Percentiles rank a stretch among this genome's conserved stretches.
Evolutionary conservation across 345 rosid genomes (phyloP).

Genomic region (Lenwebbia sp.): DNA sequence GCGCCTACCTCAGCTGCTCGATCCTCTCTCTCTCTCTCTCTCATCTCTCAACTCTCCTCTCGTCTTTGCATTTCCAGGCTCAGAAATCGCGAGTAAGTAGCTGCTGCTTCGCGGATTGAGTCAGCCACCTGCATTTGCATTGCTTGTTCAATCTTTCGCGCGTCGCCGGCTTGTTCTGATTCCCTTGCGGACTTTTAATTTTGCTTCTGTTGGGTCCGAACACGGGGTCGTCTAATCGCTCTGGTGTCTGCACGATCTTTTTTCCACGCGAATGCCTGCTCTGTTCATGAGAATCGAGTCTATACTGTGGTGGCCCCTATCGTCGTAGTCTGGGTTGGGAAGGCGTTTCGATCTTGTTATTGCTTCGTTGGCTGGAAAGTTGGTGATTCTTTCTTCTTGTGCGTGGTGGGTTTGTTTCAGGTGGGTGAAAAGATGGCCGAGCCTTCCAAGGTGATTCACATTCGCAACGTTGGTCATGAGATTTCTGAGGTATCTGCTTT

Average conservation of each 20-base stretch:
- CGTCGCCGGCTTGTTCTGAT: not conserved
- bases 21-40: not conserved
- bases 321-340: not conserved
- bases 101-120: not conserved
- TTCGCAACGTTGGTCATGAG: conserved; percentile 95
- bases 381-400: not conserved
- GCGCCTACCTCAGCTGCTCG: not conserved
- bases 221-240: not conserved
- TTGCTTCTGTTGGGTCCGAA: not conserved
- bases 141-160: not conserved
- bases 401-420: not conserved
- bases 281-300: not conserved
- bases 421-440: conserved; percentile 45
- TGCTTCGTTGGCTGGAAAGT: not conserved
- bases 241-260: not conserved
- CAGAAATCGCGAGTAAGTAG: not conserved
- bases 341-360: not conserved
- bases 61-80: not conserved
- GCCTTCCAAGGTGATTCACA: conserved; percentile 93
- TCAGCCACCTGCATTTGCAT: not conserved
- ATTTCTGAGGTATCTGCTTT: conserved; percentile 67
- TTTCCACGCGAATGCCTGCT: not conserved
- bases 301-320: not conserved
- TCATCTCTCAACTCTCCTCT: too few species aligned
- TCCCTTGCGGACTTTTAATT: not conserved